Base-by-base conservation (phyloP, 2,329 filamentous ascomycete genomes). In the Ceratocystiopsis minuta region DNA sequence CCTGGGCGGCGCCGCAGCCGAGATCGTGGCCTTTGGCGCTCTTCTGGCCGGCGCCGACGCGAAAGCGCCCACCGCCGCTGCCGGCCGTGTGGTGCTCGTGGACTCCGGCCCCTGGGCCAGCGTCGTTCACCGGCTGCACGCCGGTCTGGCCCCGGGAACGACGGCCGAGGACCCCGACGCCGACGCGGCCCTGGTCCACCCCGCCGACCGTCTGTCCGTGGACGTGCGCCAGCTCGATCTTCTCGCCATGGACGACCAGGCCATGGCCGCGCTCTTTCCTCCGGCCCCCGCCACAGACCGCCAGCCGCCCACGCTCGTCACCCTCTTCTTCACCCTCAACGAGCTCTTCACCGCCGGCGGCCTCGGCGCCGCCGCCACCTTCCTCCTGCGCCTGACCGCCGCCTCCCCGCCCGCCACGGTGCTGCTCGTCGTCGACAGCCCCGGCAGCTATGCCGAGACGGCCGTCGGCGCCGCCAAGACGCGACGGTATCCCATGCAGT, bases 291-390 rank as follows among this genome's bases (percentile, higher is more conserved):
- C 16, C 18, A 55, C 7, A 35, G 46, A 15, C 36, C 55, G 10
- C 39, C 52, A 16, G 36, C 36, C 16, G 43, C 46, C 63, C 69
- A 11, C 68, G 4, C 60, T 95, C 1, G 65, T 93, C 14, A 94
- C 87, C 0, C 62, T 96, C 13, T 74, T 96, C 60, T 98, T 96
- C 65, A 95, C 88, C 0, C 70, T 96, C 38, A 96, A 96, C 57
- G 90, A 98, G 60, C 75, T 98, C 0, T 96, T 95, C 63, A 80
- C 82, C 0, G 66, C 73, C 0, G 84, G 78, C 1, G 73, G 86
- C 18, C 65, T 76, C 38, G 66, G 76, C 3, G 74, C 76, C 50
- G 85, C 88, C 0, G 93, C 88, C 0, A 64, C 66, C 4, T 78
- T 96, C 49, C 66, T 98, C 0, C 67, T 85, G 4, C 64, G 64